Base-by-base conservation (phyloP, 371 early-diverging fungal species). In the Mortierella sp. region DNA sequence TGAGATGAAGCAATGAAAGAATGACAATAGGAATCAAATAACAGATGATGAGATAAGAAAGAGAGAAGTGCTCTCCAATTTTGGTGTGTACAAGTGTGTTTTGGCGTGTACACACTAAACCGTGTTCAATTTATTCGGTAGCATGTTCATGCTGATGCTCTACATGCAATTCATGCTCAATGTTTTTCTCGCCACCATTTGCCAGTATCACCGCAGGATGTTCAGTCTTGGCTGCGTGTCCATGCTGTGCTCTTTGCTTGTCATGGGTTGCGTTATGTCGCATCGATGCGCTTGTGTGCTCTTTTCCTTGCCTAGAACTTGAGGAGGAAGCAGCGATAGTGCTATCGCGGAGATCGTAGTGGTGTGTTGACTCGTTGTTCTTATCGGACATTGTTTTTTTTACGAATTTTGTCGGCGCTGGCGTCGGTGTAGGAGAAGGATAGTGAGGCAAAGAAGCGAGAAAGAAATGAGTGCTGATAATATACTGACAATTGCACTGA, bases 121-220 rank as follows among this genome's bases (percentile, higher is more conserved):
- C 4, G 30, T 30, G 30, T 30, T 30, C 4, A 30, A 30, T 30
- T 30, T 30, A 30, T 30, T 30, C 4, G 30, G 4, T 30, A 30
- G 30, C 66, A 10, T 51, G 40, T 11, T 72, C 30, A 39, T 70
- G 49, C 12, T 70, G 67, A 51, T 75, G 75, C 30, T 72, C 73
- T 0, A 62, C 65, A 28, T 75, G 66, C 14, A 80, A 66, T 40
- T 71, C 72, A 43, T 80, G 81, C 62, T 80, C 81, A 26, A 80
- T 61, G 40, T 58, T 75, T 55, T 62, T 64, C 24, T 80, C 81
- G 22, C 43, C 35, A 0, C 81, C 81, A 0, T 75, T 80, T 4
- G 81, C 81, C 0, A 80, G 75, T 5, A 20, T 28, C 12, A 75
- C 75, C 0, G 70, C 66, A n/a, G 61, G 66, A n/a, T 49, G 67